phyloP scores from a whole-genome alignment of 257 asterid genomes.

The Nicotiana undulata region DNA sequence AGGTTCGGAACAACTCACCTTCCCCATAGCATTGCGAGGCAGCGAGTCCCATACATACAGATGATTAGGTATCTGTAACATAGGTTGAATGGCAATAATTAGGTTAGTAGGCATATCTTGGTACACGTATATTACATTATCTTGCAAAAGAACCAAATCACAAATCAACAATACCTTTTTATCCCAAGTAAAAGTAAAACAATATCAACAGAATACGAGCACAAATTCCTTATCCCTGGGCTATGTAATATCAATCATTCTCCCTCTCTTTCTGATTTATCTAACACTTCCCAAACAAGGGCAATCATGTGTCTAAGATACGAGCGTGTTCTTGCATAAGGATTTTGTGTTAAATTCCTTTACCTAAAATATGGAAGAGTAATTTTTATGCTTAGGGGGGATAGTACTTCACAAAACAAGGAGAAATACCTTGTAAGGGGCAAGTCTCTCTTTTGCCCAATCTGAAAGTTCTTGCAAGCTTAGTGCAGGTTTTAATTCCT shows the following conservation, averaged over 20 bases:
- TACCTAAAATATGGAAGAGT: background rate
- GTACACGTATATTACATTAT: background rate
- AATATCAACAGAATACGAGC: background rate
- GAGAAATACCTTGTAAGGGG: constrained; percentile 82
- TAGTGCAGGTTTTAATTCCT: constrained; percentile 62
- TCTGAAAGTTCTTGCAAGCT: constrained; percentile 56
- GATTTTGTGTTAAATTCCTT: background rate
- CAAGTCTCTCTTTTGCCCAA: constrained; percentile 91
- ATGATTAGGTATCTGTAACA: constrained; percentile 61
- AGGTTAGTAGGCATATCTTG: background rate
- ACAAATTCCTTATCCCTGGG: background rate
- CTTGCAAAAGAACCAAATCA: background rate
- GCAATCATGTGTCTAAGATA: background rate
- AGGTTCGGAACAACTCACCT: constrained; percentile 30
- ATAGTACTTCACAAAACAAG: background rate
- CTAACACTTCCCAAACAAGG: too few species aligned
- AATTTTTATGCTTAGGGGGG: background rate
- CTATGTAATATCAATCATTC: too few species aligned
- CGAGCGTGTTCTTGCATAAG: background rate
- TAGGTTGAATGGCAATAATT: background rate
- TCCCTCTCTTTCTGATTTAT: too few species aligned
- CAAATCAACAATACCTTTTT: background rate
- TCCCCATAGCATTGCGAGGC: constrained; percentile 98
- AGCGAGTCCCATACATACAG: constrained; percentile 65
- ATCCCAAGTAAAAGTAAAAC: background rate